phyloP scores from a whole-genome alignment of 2,329 filamentous ascomycete genomes.

The Drechslerella coelobrocha region DNA sequence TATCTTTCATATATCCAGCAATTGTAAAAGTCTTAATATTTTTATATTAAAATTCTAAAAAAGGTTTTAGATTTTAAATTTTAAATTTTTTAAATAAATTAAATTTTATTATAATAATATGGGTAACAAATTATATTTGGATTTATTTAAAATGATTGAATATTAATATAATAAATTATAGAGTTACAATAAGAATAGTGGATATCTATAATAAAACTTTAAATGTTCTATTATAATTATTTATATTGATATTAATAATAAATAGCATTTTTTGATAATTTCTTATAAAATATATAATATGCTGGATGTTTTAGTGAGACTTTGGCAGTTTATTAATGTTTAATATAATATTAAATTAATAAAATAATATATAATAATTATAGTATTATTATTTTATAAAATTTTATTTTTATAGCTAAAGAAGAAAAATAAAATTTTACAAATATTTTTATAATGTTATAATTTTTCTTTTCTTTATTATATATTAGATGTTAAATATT shows the following conservation, averaged over 20 bases:
- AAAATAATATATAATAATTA: neutral
- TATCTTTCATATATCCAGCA: no score
- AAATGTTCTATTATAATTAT: neutral
- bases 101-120: constrained; percentile 3
- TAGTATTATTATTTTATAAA: neutral
- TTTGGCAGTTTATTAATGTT: neutral
- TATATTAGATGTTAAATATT: neutral
- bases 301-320: no score
- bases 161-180: neutral
- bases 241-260: neutral
- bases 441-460: neutral
- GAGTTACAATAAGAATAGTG: no score
- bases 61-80: constrained; percentile 2
- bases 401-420: neutral
- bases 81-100: constrained; percentile 8
- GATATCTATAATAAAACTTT: constrained; percentile 2
- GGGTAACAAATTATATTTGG: neutral
- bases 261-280: no score
- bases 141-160: neutral
- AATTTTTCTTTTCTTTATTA: constrained; percentile 1
- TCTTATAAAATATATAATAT: no score
- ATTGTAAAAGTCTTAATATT: no score
- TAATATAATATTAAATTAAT: neutral
- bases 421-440: neutral
- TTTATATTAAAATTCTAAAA: neutral